Evolutionary conservation across 1,284 basidiomycete species (phyloP), one percentile per base, ranked within the genome.

Genomic region (Anthracocystis setariae): DNA sequence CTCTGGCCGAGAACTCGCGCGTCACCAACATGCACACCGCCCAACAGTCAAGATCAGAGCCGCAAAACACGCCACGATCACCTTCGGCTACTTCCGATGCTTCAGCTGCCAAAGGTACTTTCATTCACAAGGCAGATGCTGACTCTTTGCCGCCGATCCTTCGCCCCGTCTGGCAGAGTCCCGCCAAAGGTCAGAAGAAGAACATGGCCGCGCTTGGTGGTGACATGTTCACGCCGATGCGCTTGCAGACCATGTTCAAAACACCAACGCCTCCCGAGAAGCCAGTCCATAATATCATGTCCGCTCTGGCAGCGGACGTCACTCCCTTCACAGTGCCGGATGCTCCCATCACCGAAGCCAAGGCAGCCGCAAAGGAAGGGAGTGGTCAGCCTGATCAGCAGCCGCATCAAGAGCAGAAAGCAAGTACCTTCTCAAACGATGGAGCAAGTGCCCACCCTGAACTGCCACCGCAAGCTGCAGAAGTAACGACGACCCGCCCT

Each of bases 191-290:
- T 10, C 53, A 35, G 25, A 59, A 63, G 7, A 20, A 47, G 2
- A 66, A 64, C 20, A 46, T 76, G 18, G n/a, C 50, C 7, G 71
- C 53, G 18, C 64, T 77, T 15, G 78, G 78, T 8, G 77, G 78
- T 23, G 78, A 82, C 54, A 78, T 82, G 65, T 82, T 82, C 32
- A 77, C 77, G 2, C 78, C 78, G 0, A 74, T 78, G 58, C 73
- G 73, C 40, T 69, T 82, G 4, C 77, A 82, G 55, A 67, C 72
- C 45, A 79, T 82, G 73, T 82, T 78, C 54, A 70, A 73, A 38
- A 72, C 75, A 13, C 75, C 77, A 3, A 74, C 77, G 8, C 71
- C 72, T 0, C 70, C 66, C 5, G 58, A 58, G 43, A 65, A 59
- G 46, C 58, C 56, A 2, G 25, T 39, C 2, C 57, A 45, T 8